Conservation (phyloP, 2,329 filamentous ascomycete genomes). For the Pseudocercospora cruenta region DNA sequence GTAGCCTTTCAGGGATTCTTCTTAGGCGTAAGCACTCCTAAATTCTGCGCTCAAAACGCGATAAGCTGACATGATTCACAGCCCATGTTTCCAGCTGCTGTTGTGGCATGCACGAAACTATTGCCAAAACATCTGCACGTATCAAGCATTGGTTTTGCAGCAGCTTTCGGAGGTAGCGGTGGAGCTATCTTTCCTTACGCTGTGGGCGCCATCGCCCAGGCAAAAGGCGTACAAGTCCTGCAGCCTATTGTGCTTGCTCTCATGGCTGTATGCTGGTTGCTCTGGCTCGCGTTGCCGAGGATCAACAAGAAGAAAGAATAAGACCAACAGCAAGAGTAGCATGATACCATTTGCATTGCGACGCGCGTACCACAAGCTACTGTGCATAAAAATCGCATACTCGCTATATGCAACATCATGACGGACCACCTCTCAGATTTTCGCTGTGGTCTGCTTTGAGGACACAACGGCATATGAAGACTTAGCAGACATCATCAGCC, state of each 20-base stretch:
- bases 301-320: constrained; percentile 49
- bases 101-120: constrained; percentile 74
- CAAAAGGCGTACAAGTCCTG: constrained; percentile 61
- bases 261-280: constrained; percentile 52
- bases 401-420: neutral
- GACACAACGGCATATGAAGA: neutral
- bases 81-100: constrained; percentile 74
- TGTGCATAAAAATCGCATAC: neutral
- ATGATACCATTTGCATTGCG: neutral
- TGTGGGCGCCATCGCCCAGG: constrained; percentile 69
- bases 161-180: constrained; percentile 75
- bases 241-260: constrained; percentile 63
- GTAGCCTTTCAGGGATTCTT: constrained; percentile 77
- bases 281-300: constrained; percentile 57
- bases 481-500: neutral
- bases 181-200: constrained; percentile 68
- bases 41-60: neutral
- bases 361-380: neutral
- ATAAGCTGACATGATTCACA: neutral
- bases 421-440: neutral
- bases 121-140: constrained; percentile 75
- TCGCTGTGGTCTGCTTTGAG: neutral
- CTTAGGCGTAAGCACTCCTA: constrained; percentile 55
- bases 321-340: neutral
- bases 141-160: constrained; percentile 77